Base-by-base conservation (phyloP, 768 basidiomycete species). In the Collybia mongolica region DNA sequence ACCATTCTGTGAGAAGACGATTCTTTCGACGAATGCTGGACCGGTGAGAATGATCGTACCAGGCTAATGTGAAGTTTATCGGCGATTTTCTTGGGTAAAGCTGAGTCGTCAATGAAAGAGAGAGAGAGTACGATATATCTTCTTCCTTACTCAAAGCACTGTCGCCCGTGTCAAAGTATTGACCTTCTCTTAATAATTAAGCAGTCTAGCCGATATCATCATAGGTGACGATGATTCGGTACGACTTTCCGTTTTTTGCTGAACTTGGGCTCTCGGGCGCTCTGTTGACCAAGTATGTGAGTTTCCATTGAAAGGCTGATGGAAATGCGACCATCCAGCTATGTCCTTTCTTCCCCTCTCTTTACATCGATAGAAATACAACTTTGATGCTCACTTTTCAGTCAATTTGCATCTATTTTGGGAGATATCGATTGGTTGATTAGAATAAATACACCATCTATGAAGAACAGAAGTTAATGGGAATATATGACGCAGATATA, bases 11-110 rank as follows among this genome's bases (percentile, higher is more conserved):
- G n/a, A n/a, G n/a, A n/a, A 74, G 47, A 44, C 53, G 58, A 6
- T 51, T 3, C 69, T 69, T 19, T 71, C 60, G 7, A 89, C 65
- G 53, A 88, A 89, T 15, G 55, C 57, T 38, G 73, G 73, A 57
- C 67, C 83, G 7, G 82, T 74, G 54, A 77, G 77, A 48, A 90
- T 82, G 39, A 77, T 69, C 84, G 90, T 84, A n/a, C 77, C 88
- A 72, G 3, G 81, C 81, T 18, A 90, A 73, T 86, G 90, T 88
- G 46, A 90, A 88, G 67, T 90, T 90, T 23, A 81, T 75, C 88
- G 76, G n/a, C 83, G 72, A 23, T 60, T 18, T 47, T 83, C 80
- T 6, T 60, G 51, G 46, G 91, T 65, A 58, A 90, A 90, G 0
- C 89, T 88, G 20, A 86, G 69, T 72, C 75, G 28, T 66, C 67